Evolutionary conservation across 305 asterid species (phyloP).

Genomic region (Plantago coronopus): DNA sequence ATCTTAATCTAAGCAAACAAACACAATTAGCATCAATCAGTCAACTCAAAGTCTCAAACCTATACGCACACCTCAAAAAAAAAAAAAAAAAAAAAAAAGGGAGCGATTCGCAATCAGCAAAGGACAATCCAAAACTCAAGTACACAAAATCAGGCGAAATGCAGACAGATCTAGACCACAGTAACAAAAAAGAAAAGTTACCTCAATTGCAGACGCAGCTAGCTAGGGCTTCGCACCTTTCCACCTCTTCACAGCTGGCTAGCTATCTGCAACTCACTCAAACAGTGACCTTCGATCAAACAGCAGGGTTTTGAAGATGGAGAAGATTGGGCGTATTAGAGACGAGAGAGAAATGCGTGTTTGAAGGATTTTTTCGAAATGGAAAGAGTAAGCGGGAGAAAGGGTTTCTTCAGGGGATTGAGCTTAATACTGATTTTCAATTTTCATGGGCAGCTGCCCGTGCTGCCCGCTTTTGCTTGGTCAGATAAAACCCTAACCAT

Average conservation of each 20-base stretch:
- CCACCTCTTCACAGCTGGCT: slow-evolving; percentile 1
- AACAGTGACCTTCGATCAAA: not conserved
- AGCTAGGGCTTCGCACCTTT: slow-evolving; percentile 20
- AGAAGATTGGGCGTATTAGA: not conserved
- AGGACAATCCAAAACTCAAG: not conserved
- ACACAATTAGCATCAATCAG: slow-evolving; percentile 2
- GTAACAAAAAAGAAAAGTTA: slow-evolving; percentile 5
- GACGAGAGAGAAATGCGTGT: not conserved
- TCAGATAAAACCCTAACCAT: slow-evolving; percentile 28
- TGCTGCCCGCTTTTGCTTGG: slow-evolving; percentile 26
- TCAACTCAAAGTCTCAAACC: not conserved
- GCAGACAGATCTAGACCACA: slow-evolving; percentile 19
- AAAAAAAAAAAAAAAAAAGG: too few species aligned
- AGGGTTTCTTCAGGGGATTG: not conserved
- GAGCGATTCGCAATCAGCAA: not conserved
- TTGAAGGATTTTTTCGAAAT: slow-evolving; percentile 25
- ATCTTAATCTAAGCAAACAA: not conserved
- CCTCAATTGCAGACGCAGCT: slow-evolving; percentile 16
- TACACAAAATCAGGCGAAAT: slow-evolving; percentile 1
- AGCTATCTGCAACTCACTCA: not conserved
- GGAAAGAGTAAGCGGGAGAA: slow-evolving; percentile 42
- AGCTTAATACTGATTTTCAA: slow-evolving; percentile 12
- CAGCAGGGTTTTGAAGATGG: not conserved
- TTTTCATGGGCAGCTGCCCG: slow-evolving; percentile 42
- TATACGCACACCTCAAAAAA: too few species aligned